Evolutionary conservation across 192 early-diverging fungal species (phyloP).

Genomic region (Bifiguratus adelaidae): DNA sequence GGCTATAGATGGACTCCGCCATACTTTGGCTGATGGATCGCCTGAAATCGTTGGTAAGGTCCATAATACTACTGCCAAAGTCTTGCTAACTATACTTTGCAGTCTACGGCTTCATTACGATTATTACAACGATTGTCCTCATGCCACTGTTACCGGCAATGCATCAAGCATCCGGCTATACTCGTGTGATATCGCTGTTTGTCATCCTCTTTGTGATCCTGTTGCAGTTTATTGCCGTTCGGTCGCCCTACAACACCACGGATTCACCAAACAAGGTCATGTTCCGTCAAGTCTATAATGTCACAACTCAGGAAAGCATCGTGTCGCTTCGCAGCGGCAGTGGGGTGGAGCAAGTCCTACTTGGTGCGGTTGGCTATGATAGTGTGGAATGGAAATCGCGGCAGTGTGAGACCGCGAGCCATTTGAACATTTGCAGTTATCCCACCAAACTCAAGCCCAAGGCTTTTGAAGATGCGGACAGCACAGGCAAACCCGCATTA

Average conservation of each 20-base stretch:
- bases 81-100: not conserved
- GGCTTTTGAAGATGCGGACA: not conserved
- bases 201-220: conserved; percentile 15
- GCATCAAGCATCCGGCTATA: conserved; percentile 23
- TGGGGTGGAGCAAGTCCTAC: conserved; percentile 10
- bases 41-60: conserved; percentile 31
- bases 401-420: not conserved
- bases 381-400: conserved; percentile 2
- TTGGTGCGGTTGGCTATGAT: conserved; percentile 6
- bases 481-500: not conserved
- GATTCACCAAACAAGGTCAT: conserved; percentile 30
- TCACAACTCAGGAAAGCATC: conserved; percentile 9
- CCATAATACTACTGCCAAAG: not conserved
- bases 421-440: not conserved
- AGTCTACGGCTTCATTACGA: conserved; percentile 28
- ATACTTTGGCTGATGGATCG: conserved; percentile 38
- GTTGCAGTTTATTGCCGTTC: too few relatives aligned
- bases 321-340: conserved; percentile 24
- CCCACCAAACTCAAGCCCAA: not conserved
- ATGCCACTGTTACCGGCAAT: conserved; percentile 34
- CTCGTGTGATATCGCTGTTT: conserved; percentile 12
- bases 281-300: conserved; percentile 29
- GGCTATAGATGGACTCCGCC: conserved; percentile 29
- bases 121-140: conserved; percentile 19
- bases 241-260: conserved; percentile 22